Conservation (phyloP, 495 filamentous ascomycete species). For the Trichocladium antarcticum region DNA sequence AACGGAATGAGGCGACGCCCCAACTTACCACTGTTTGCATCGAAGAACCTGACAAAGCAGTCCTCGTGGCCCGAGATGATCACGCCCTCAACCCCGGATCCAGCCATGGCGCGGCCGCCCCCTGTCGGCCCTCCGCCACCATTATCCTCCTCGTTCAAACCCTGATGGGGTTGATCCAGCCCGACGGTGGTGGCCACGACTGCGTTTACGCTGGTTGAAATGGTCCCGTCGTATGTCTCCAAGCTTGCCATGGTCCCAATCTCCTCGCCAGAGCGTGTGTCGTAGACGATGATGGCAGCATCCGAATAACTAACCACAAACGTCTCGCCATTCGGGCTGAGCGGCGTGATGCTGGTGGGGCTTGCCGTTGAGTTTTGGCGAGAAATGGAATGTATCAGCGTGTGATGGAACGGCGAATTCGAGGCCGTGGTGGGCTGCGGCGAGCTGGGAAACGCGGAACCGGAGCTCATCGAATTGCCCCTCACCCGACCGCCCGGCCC, state of each 20-base stretch:
- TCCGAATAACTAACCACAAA: conserved; percentile 92
- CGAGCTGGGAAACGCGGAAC: conserved; percentile 76
- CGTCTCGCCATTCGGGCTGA: conserved; percentile 74
- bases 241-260: conserved; percentile 81
- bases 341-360: conserved; percentile 82
- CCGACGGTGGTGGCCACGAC: conserved; percentile 81
- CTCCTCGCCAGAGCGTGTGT: conserved; percentile 84
- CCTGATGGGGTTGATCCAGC: conserved; percentile 46
- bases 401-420: conserved; percentile 46
- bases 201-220: conserved; percentile 73
- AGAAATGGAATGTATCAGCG: conserved; percentile 72
- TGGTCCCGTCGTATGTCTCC: conserved; percentile 84
- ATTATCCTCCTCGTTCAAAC: conserved; percentile 48
- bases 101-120: conserved; percentile 45
- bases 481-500: conserved; percentile 71
- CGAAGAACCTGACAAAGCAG: conserved; percentile 88
- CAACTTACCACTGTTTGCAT: conserved; percentile 91
- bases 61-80: conserved; percentile 95
- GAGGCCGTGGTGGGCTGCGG: conserved; percentile 77
- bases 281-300: conserved; percentile 79
- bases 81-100: conserved; percentile 73
- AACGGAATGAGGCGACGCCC: background rate
- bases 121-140: conserved; percentile 65
- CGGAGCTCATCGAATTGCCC: conserved; percentile 82
- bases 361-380: conserved; percentile 57